Evolutionary conservation across 495 filamentous ascomycete species (phyloP), one percentile per base, ranked within the genome.

Genomic region (Glutinoglossum americanum): DNA sequence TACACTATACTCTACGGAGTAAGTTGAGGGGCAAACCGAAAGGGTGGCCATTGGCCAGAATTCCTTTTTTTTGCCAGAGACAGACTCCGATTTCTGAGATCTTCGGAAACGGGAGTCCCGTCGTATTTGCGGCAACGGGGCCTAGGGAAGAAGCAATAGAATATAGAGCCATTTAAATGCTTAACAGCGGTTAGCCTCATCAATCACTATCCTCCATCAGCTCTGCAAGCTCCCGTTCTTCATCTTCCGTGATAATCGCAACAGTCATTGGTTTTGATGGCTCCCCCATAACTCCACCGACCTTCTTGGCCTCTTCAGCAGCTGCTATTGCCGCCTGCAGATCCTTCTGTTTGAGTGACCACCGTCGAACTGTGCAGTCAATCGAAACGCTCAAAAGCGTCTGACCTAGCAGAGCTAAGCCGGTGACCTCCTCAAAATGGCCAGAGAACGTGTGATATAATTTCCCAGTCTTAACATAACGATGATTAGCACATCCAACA

Each of bases 361-460:
- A 98, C 39, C 73, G 77, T 62, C 92, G 78, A 37, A 96, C 71
- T 3, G 92, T 97, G 0, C 79, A 84, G 72, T 98, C 92, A 61
- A 95, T 94, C 25, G 82, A 78, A 33, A 87, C 86, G 64, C 87
- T 94, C 37, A 83, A 80, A 28, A 92, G 71, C 45, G 71, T 77
- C 49, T 67, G 69, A 1, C 70, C 68, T 10, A 88, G 63, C 39
- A 93, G 63, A 1, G 81, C 72, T 39, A 96, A 67, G 39, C 83
- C 86, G 4, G 84, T 94, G 28, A 98, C 83, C 64, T 96, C 92
- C 62, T 97, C 87, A 66, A 79, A 96, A 67, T 98, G 92, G 0
- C 92, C 92, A 19, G 78, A 75, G 57, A 90, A 87, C 1, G 77
- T 76, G 64, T 85, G 83, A 62, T 84, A 74, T 49, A 95, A 73